A percentile compares a stretch with the other conserved stretches of the same genome.
These are phyloP conservation scores for Pisolithus microcarpus DNA, from an alignment of 768 basidiomycete species.

Conservation along the genomic window DNA sequence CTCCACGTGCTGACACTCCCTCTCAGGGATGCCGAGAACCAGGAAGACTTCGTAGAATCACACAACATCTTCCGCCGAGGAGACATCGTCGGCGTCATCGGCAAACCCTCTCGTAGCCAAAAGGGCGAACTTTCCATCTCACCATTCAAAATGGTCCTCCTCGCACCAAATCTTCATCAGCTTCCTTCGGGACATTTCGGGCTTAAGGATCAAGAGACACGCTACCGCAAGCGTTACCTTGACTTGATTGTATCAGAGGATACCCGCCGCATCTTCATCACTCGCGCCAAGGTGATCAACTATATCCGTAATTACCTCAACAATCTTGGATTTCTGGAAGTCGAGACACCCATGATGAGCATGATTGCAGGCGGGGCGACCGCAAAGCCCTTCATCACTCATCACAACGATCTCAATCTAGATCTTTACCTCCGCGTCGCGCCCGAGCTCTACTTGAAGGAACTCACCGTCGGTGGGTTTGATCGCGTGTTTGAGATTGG, in stretches of 20 bases:
- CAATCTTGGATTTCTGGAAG: constrained; percentile 90
- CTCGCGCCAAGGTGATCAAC: constrained; percentile 84
- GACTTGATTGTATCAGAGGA: constrained; percentile 93
- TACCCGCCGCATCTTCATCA: constrained; percentile 86
- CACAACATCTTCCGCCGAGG: constrained; percentile 92
- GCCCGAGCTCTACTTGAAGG: constrained; percentile 96
- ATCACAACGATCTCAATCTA: constrained; percentile 96
- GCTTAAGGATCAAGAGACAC: constrained; percentile 93
- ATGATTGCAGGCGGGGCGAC: constrained; percentile 96
- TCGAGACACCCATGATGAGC: constrained; percentile 98
- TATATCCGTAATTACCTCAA: constrained; percentile 90
- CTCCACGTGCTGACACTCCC: background rate
- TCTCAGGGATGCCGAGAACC: constrained; percentile 55
- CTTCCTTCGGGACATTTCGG: constrained; percentile 90
- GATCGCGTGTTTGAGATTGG: constrained; percentile 99
- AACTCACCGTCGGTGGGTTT: constrained; percentile 93
- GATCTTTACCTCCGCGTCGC: constrained; percentile 97
- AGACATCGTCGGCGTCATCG: constrained; percentile 91
- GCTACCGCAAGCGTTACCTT: constrained; percentile 97
- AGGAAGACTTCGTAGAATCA: constrained; percentile 55
- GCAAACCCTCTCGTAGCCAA: constrained; percentile 85
- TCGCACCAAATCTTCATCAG: constrained; percentile 94
- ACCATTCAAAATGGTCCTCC: constrained; percentile 73
- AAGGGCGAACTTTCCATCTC: constrained; percentile 92
- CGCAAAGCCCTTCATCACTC: constrained; percentile 97